Evolutionary conservation across 2,329 filamentous ascomycete species (phyloP).

Genomic region (Trichothecium roseum): DNA sequence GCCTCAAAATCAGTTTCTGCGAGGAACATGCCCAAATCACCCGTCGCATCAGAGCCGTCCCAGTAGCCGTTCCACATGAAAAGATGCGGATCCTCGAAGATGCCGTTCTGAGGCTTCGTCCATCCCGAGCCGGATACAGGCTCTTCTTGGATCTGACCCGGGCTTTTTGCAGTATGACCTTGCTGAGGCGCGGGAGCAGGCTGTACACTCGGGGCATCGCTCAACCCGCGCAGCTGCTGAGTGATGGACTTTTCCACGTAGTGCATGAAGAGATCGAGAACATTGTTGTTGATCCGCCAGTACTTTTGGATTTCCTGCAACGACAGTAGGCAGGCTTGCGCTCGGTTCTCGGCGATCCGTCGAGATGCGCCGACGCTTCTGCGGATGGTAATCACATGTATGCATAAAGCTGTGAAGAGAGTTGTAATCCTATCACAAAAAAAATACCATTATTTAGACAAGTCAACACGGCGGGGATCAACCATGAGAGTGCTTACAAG

Average conservation of each 20-base stretch:
- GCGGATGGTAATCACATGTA: conserved; percentile 24
- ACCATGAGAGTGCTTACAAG: conserved; percentile 16
- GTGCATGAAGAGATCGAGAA: conserved; percentile 25
- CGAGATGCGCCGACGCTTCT: conserved; percentile 20
- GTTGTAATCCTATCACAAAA: conserved; percentile 18
- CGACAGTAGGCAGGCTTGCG: conserved; percentile 25
- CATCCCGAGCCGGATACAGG: conserved; percentile 6
- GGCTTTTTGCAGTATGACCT: neutral
- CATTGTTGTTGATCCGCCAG: conserved; percentile 28
- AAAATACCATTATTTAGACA: neutral
- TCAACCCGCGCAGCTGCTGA: conserved; percentile 17
- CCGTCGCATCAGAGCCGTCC: conserved; percentile 23
- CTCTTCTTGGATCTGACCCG: neutral
- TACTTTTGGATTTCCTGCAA: conserved; percentile 28
- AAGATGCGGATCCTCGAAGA: conserved; percentile 24
- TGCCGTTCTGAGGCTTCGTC: conserved; percentile 12
- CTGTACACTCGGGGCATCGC: no score
- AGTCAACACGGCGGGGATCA: no score
- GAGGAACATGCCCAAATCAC: conserved; percentile 21
- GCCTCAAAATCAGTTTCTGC: neutral
- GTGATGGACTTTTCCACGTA: conserved; percentile 27
- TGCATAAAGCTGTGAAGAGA: conserved; percentile 25
- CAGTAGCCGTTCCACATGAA: conserved; percentile 22
- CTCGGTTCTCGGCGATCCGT: conserved; percentile 24
- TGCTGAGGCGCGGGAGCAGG: no score